These are phyloP conservation scores for Colletotrichum coccodes DNA, from an alignment of 2,329 filamentous ascomycete genomes.

Conservation along the genomic window DNA sequence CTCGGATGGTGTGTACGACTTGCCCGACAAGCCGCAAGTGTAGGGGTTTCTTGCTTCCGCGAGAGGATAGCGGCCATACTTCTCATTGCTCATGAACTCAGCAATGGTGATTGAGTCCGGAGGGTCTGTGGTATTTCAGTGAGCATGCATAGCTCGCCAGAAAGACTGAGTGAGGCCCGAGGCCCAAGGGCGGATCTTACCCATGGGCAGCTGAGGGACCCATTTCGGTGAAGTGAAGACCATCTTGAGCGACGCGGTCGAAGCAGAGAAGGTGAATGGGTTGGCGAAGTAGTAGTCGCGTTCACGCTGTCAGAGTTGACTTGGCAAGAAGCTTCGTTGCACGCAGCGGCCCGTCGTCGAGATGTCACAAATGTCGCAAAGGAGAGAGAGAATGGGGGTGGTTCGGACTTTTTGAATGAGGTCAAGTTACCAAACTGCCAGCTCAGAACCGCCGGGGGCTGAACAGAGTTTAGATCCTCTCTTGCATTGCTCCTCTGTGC, in stretches of 20 bases:
- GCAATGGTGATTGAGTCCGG: constrained; percentile 80
- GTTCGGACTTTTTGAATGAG: constrained; percentile 25
- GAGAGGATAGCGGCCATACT: constrained; percentile 73
- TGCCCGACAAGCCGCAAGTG: constrained; percentile 80
- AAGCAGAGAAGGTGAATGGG: neutral
- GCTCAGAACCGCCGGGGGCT: constrained; percentile 14
- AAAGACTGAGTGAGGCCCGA: neutral
- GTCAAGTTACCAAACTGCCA: constrained; percentile 10
- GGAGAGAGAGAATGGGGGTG: neutral
- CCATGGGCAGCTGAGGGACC: constrained; percentile 67
- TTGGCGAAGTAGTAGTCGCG: neutral
- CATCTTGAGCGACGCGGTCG: constrained; percentile 43
- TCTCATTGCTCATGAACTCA: constrained; percentile 81
- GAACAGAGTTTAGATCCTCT: constrained; percentile 17
- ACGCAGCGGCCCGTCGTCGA: neutral
- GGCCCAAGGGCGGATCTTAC: constrained; percentile 45
- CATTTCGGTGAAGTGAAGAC: constrained; percentile 71
- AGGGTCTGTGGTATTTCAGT: constrained; percentile 52
- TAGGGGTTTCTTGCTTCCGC: constrained; percentile 75
- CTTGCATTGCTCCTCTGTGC: constrained; percentile 23
- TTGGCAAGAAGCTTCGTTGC: neutral
- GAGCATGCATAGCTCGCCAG: constrained; percentile 12
- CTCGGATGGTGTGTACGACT: constrained; percentile 71
- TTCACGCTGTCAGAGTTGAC: neutral
- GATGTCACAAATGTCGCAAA: neutral